A percentile compares a stretch with the other conserved stretches of the same genome.
These are phyloP conservation scores for Candida ascalaphidarum DNA, from an alignment of 805 yeast genomes.

Conservation along the genomic window DNA sequence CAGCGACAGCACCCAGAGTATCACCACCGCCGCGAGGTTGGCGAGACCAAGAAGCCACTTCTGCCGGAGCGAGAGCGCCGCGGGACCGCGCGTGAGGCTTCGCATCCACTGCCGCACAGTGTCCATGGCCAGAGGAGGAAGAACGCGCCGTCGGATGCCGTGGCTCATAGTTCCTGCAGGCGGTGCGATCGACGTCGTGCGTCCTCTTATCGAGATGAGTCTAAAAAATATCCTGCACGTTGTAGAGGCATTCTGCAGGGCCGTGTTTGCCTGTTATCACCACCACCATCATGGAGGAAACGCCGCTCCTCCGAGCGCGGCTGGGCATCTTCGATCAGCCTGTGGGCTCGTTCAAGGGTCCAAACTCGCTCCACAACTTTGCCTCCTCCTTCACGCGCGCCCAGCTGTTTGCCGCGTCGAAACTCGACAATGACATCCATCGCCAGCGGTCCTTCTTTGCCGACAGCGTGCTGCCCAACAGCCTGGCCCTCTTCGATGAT, in stretches of 20 bases:
- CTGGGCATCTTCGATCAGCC: not conserved
- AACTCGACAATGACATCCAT: slow-evolving; percentile 45
- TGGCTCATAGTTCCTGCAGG: no score
- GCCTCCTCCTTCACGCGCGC: slow-evolving; percentile 33
- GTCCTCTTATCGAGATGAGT: no score
- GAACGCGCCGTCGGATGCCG: no score
- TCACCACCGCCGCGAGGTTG: slow-evolving; percentile 65
- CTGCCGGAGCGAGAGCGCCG: slow-evolving; percentile 21
- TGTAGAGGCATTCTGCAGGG: no score
- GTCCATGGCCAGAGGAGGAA: no score
- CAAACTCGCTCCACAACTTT: slow-evolving; percentile 29
- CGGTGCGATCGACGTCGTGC: no score
- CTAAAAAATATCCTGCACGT: no score
- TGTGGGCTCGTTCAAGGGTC: slow-evolving; percentile 10
- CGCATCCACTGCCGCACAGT: no score
- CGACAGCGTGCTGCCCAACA: slow-evolving; percentile 2
- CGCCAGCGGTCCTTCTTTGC: slow-evolving; percentile 55
- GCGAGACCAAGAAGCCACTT: slow-evolving; percentile 75
- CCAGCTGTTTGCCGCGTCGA: slow-evolving; percentile 35
- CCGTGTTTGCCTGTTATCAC: no score
- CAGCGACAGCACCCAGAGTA: slow-evolving; percentile 87
- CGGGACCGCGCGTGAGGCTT: no score
- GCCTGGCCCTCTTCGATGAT: slow-evolving; percentile 33
- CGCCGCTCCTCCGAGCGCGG: no score
- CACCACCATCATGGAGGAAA: no score